Base-by-base conservation (phyloP, 352 stramenopile genomes). In the Pythium monospermum region DNA sequence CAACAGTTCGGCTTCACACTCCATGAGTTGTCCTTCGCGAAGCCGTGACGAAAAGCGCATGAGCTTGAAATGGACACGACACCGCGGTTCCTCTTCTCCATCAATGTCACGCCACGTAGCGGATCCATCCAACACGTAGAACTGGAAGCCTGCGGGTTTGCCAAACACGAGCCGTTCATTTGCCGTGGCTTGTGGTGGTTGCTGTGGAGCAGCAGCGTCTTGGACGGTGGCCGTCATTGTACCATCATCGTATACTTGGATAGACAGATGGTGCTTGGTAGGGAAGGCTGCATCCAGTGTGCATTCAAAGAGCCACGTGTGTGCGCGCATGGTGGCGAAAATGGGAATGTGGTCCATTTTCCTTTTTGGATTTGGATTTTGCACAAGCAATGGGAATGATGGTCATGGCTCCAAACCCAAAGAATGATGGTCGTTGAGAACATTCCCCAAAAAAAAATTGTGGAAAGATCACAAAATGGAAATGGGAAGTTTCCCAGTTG, bases 31-130 rank as follows among this genome's bases (percentile, higher is more conserved):
- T 26, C 52, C 52, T 33, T 53, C 26, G 13, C 52, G 52, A 3
- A 59, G 52, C 22, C 52, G 44, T 35, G 47, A 47, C 33, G 52
- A 52, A 36, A 53, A 53, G 4, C 52, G 52, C 42, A 59, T 52
- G 11, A 59, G 32, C 52, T 32, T 18, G 33, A 59, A 59, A 8
- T 27, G 19, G 26, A 32, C 47, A 2, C 36, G 42, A 23, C 52
- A 53, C 0, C 52, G 42, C n/a, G 45, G 10, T 3, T 47, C 42
- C 2, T 7, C 16, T 10, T 57, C 41, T 12, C 40, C 50, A 11
- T 53, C 52, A 15, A 53, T 39, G 26, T 59, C 43, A 6, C 43
- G 36, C 52, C 52, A 59, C 1, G 42, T 52, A n/a, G 36, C 42
- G 18, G 25, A 48, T 18, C 52, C 52, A 35, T 59, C 52, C 25